Evolutionary conservation across 2,329 filamentous ascomycete genomes (phyloP).

Genomic region (Colletotrichum lindemuthianum): DNA sequence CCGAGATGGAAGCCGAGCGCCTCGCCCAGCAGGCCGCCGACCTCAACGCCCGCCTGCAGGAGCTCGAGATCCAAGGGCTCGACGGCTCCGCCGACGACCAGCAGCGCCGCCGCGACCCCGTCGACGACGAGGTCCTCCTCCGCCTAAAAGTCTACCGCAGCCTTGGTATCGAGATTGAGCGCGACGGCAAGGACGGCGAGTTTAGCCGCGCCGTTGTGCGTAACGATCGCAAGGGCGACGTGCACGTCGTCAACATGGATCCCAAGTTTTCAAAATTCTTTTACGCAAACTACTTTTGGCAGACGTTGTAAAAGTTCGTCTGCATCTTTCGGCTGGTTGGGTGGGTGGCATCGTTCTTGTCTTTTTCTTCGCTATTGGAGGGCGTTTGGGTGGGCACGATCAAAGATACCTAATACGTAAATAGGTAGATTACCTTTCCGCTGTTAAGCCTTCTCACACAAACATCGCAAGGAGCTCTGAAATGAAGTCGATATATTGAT

Average conservation of each 20-base stretch:
- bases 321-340: background rate
- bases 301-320: constrained; percentile 70
- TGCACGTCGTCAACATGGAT: constrained; percentile 94
- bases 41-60: constrained; percentile 78
- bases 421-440: too few relatives aligned
- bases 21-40: constrained; percentile 81
- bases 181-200: constrained; percentile 77
- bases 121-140: constrained; percentile 74
- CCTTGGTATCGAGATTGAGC: constrained; percentile 88
- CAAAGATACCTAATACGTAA: too few relatives aligned
- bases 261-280: constrained; percentile 91
- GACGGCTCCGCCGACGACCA: constrained; percentile 68
- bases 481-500: too few relatives aligned
- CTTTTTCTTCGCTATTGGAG: background rate
- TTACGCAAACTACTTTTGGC: constrained; percentile 97
- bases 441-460: too few relatives aligned
- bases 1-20: constrained; percentile 96
- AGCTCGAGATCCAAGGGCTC: constrained; percentile 86
- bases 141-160: constrained; percentile 92
- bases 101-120: constrained; percentile 51
- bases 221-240: constrained; percentile 87
- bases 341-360: too few relatives aligned
- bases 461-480: too few relatives aligned
- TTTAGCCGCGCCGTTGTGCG: constrained; percentile 87
- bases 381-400: constrained; percentile 14